Evolutionary conservation across 1,284 basidiomycete genomes (phyloP).

Genomic region (Flammula alnicola): DNA sequence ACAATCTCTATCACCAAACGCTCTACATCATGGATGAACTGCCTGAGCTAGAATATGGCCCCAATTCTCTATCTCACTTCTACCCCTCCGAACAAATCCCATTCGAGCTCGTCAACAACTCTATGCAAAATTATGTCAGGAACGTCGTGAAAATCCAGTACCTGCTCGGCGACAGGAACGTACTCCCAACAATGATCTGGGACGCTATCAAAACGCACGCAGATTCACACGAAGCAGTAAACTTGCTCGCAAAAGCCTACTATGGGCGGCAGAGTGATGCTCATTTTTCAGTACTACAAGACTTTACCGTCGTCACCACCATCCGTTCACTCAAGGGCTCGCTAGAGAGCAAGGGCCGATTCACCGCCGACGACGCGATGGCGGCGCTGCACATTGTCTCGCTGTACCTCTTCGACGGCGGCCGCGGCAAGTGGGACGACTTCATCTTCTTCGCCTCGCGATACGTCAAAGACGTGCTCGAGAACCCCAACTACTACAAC

Average conservation of each 20-base stretch:
- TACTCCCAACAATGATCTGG: constrained; percentile 55
- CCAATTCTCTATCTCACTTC: constrained; percentile 9
- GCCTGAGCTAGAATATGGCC: constrained; percentile 10
- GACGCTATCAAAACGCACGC: constrained; percentile 40
- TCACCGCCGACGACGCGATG: constrained; percentile 71
- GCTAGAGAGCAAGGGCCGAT: constrained; percentile 27
- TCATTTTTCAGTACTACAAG: constrained; percentile 10
- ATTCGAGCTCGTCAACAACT: constrained; percentile 33
- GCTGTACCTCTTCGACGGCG: constrained; percentile 74
- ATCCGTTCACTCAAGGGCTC: constrained; percentile 31
- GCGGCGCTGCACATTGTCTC: constrained; percentile 76
- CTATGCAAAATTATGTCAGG: constrained; percentile 49
- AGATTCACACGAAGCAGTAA: constrained; percentile 58
- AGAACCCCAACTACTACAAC: constrained; percentile 33
- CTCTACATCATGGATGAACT: constrained; percentile 10
- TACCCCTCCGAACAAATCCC: constrained; percentile 27
- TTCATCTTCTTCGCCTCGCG: constrained; percentile 63
- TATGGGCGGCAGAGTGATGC: constrained; percentile 28
- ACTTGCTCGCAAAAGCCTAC: constrained; percentile 60
- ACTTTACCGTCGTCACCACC: constrained; percentile 27
- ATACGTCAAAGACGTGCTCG: constrained; percentile 56
- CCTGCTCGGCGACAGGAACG: constrained; percentile 57
- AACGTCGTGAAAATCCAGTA: constrained; percentile 69
- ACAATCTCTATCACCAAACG: constrained; percentile 9
- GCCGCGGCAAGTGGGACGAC: constrained; percentile 65